phyloP scores from a whole-genome alignment of 2,329 filamentous ascomycete species.

The Alternaria sp. region DNA sequence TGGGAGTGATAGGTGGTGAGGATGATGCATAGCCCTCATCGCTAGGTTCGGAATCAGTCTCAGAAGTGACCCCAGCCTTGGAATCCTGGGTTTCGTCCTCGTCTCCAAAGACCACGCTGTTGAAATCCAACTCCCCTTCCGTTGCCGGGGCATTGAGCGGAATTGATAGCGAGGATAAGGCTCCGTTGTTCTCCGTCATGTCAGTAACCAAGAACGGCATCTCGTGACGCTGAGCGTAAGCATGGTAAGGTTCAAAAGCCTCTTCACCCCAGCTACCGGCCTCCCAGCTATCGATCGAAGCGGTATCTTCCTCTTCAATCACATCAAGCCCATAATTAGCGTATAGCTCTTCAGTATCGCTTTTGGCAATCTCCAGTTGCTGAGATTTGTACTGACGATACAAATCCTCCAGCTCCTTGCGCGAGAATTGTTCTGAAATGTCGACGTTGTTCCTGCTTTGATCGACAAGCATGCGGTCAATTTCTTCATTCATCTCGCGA shows the following conservation, averaged over 20 bases:
- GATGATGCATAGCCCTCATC: slow-evolving; percentile 22
- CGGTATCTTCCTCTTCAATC: not conserved
- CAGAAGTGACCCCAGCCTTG: not conserved
- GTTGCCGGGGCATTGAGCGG: not conserved
- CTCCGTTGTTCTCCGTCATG: not conserved
- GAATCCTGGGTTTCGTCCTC: not conserved
- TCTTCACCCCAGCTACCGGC: not conserved
- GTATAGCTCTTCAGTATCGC: not conserved
- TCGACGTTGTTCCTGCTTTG: not conserved
- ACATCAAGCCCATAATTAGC: not conserved
- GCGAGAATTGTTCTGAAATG: not conserved
- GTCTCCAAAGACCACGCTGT: slow-evolving; percentile 10
- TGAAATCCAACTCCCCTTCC: slow-evolving; percentile 12
- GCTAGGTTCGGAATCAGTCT: not conserved
- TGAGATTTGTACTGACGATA: slow-evolving; percentile 3
- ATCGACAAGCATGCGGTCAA: not conserved
- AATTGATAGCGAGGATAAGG: not conserved
- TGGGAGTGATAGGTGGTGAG: slow-evolving; percentile 9
- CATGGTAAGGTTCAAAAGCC: not conserved
- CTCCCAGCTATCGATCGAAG: slow-evolving; percentile 2
- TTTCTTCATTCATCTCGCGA: not conserved
- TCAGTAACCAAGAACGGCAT: not conserved
- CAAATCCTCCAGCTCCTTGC: slow-evolving; percentile 1
- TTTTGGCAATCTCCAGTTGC: not conserved
- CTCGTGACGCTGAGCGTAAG: not conserved